phyloP scores from a whole-genome alignment of 768 basidiomycete species.

The Termitomyces sp. region DNA sequence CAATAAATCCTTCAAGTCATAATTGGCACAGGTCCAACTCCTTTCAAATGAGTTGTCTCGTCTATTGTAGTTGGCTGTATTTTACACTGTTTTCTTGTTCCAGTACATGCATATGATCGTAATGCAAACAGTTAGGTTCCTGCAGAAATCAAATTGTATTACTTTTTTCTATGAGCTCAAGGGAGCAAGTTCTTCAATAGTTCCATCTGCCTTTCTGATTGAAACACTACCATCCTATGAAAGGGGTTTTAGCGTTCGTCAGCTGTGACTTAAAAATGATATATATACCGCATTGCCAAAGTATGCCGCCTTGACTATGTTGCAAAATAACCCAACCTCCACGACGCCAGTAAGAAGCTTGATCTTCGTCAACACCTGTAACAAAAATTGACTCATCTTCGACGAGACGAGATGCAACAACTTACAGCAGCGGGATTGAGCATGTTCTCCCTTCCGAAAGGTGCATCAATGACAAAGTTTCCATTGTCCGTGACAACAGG shows the following conservation, averaged over 20 bases:
- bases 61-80: background rate
- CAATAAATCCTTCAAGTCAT: background rate
- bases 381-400: background rate
- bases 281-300: conserved; percentile 79
- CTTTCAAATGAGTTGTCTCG: background rate
- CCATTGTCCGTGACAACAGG: conserved; percentile 97
- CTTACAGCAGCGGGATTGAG: conserved; percentile 56
- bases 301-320: conserved; percentile 92
- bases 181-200: conserved; percentile 26
- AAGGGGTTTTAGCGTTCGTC: background rate
- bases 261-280: conserved; percentile 4
- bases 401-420: background rate
- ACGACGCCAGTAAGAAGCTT: conserved; percentile 97
- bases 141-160: background rate
- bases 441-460: conserved; percentile 70
- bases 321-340: conserved; percentile 97
- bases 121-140: background rate
- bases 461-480: conserved; percentile 97
- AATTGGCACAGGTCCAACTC: background rate
- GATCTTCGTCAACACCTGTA: conserved; percentile 69
- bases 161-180: background rate
- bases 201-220: conserved; percentile 49
- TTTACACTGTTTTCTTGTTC: background rate
- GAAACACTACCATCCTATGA: conserved; percentile 66
- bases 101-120: background rate